A percentile compares a stretch with the other conserved stretches of the same genome.
Evolutionary conservation across 306 rosid species (phyloP).

Genomic region (Sphenostylis stenocarpa): DNA sequence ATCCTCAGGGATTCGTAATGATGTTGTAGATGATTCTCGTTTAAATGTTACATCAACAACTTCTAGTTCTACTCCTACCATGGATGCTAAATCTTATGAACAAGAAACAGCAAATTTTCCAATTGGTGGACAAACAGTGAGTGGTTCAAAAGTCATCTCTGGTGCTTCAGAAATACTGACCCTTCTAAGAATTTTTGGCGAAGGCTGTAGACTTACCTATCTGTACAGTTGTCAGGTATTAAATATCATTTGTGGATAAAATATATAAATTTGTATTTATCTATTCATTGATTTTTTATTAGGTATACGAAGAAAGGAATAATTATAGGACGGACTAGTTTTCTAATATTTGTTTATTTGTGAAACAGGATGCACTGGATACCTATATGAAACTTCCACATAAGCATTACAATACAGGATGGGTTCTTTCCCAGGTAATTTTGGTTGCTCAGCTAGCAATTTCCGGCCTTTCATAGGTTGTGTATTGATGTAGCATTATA

Average conservation of each 20-base stretch:
- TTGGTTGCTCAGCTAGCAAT: constrained; percentile 18
- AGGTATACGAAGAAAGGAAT: background rate
- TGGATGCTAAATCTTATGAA: constrained; percentile 63
- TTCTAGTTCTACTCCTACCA: constrained; percentile 54
- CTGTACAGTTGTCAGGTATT: constrained; percentile 88
- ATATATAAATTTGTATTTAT: background rate
- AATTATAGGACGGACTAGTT: constrained; percentile 17
- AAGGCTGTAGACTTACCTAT: constrained; percentile 91
- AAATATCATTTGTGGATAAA: constrained; percentile 22
- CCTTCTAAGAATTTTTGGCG: constrained; percentile 86
- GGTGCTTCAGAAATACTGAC: constrained; percentile 77
- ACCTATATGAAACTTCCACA: constrained; percentile 77
- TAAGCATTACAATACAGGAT: constrained; percentile 92
- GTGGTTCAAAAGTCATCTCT: constrained; percentile 54
- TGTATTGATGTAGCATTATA: constrained; percentile 6
- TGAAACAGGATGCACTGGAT: constrained; percentile 88
- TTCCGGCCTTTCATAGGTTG: constrained; percentile 1
- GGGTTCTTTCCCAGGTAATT: constrained; percentile 97
- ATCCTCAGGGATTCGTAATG: constrained; percentile 70
- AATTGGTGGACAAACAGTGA: constrained; percentile 54
- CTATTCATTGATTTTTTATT: constrained; percentile 3
- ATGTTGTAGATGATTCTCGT: constrained; percentile 71
- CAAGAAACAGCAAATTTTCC: constrained; percentile 50
- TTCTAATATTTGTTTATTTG: constrained; percentile 30
- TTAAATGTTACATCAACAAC: constrained; percentile 50